A percentile compares a stretch with the other conserved stretches of the same genome.
Conservation (phyloP, 176 grass and related monocot species). For the Elymus sibiricus region DNA sequence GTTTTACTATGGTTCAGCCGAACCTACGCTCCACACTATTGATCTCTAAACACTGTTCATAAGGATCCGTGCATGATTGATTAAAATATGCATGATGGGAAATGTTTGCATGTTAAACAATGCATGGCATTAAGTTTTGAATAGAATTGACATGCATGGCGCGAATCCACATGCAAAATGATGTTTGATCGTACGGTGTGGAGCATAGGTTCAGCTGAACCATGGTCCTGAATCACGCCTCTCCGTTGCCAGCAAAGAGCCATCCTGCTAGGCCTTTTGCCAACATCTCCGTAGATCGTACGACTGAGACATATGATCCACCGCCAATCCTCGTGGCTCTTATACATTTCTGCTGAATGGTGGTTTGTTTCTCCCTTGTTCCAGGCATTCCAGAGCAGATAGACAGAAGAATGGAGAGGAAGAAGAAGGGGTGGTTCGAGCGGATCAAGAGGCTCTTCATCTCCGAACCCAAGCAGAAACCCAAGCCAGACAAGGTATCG, state of each 20-base stretch:
- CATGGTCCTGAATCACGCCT: no score
- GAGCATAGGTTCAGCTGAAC: no score
- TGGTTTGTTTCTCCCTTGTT: background rate
- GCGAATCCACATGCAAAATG: no score
- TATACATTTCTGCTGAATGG: background rate
- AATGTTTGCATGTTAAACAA: no score
- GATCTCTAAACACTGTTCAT: no score
- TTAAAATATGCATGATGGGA: no score
- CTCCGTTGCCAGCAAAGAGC: conserved; percentile 25
- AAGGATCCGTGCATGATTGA: no score
- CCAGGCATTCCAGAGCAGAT: background rate
- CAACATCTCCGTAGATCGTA: conserved; percentile 31
- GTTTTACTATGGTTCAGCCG: no score
- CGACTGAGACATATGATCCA: conserved; percentile 27
- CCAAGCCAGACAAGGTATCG: conserved; percentile 33
- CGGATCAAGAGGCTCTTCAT: conserved; percentile 53
- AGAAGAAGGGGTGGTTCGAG: conserved; percentile 50
- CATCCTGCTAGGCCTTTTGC: background rate
- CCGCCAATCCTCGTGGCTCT: background rate
- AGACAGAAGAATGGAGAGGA: conserved; percentile 28
- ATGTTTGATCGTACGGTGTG: no score
- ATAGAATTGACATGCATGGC: no score
- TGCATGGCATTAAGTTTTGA: no score
- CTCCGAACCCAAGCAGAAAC: conserved; percentile 39
- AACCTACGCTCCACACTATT: no score